A percentile compares a stretch with the other conserved stretches of the same genome.
phyloP scores from a whole-genome alignment of 129 eudicot species.

The Mikania micrantha region DNA sequence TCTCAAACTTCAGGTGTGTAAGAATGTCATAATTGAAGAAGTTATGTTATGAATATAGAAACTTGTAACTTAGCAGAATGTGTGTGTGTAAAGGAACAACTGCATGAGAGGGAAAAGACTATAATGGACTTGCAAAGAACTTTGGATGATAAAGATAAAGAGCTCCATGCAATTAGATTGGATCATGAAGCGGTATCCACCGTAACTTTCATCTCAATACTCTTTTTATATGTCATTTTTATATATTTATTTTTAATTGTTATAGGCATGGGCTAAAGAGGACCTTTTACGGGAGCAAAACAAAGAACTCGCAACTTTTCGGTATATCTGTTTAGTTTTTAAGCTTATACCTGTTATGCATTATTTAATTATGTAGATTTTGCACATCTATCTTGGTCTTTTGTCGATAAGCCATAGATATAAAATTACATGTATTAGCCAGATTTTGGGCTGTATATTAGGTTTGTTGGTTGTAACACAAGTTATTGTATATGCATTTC shows the following conservation, averaged over 20 bases:
- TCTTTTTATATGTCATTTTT: background rate
- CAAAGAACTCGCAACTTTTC: conserved; percentile 59
- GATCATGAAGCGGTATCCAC: conserved; percentile 60
- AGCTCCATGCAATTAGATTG: conserved; percentile 65
- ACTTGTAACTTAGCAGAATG: background rate
- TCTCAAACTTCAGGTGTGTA: conserved; percentile 65
- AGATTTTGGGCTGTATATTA: background rate
- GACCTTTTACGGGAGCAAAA: conserved; percentile 76
- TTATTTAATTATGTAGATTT: background rate
- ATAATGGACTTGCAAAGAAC: conserved; percentile 58
- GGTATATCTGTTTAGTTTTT: conserved; percentile 24
- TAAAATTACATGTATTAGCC: background rate
- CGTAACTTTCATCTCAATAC: background rate
- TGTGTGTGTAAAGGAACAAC: conserved; percentile 44
- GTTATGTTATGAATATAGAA: background rate
- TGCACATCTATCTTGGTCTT: background rate
- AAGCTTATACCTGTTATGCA: background rate
- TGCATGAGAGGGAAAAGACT: conserved; percentile 58
- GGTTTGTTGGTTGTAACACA: background rate
- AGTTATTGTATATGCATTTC: background rate
- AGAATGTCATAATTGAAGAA: background rate
- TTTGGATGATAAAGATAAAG: conserved; percentile 67
- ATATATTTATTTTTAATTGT: background rate
- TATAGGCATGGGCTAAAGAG: conserved; percentile 87
- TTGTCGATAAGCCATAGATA: background rate